Evolutionary conservation across 805 yeast genomes (phyloP), one percentile per base, ranked within the genome.

Genomic region (Clavispora fructus): DNA sequence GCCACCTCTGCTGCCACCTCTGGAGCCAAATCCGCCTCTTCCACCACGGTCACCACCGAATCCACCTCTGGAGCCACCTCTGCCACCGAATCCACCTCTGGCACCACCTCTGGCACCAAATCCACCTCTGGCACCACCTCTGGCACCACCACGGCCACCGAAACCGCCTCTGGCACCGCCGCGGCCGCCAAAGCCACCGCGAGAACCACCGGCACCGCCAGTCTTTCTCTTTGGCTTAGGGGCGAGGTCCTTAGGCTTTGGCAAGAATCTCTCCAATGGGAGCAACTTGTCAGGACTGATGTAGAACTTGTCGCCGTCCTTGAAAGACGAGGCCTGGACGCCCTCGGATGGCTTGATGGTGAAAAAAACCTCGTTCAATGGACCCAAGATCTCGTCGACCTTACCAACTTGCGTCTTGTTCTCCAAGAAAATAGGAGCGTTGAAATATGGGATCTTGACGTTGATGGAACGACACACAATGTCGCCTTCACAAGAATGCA

Each of bases 361-460:
- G 79, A 94, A 94, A 65, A 79, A 92, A n/a, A 94, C 97, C 71
- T 94, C 99, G 65, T 94, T 94, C 65, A 94, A 73, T 41, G 99
- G 98, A 43, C 99, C 99, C 57, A 94, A 78, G 53, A 94, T 94
- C 76, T 94, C 99, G 67, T 94, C 99, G 48, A 94, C 96, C 69
- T 94, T 94, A 60, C 99, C 99, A 41, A 94, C 83, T 64, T 86
- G 94, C 25, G 96, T 85, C 71, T 94, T 94, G 78, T 94, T 92
- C 67, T 94, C 98, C 58, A 94, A 78, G 68, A 85, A 94, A 60
- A 94, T 91, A 65, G 99, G 99, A 26, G 99, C 99, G 72, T 94
- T 94, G 80, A 94, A 94, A 69, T 92, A 94, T 61, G 99, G 99
- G 57, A 94, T 77, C 75, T 92, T 92, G 47, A 89, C 82, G 67